These are phyloP conservation scores for Colletotrichum falcatum DNA, from an alignment of 2,329 filamentous ascomycete species.

Conservation along the genomic window DNA sequence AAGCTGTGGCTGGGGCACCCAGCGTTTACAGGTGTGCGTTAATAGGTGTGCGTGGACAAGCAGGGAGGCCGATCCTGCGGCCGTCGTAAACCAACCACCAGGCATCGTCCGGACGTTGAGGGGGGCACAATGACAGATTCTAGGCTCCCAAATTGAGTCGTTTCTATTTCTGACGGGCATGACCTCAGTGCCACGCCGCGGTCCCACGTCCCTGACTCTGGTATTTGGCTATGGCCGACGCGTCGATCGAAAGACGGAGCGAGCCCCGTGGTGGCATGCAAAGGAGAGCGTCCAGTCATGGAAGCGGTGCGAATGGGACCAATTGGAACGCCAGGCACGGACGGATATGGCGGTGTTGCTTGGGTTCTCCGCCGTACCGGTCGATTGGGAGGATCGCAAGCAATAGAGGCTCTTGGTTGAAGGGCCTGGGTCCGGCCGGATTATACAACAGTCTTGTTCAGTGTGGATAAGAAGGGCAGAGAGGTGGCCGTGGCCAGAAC, in stretches of 20 bases:
- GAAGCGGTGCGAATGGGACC: background rate
- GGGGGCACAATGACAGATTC: constrained; percentile 24
- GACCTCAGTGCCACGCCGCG: constrained; percentile 4
- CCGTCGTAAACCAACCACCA: constrained; percentile 29
- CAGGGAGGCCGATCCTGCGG: constrained; percentile 37
- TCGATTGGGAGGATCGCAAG: background rate
- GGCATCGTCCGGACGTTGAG: constrained; percentile 23
- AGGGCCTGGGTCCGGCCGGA: constrained; percentile 1
- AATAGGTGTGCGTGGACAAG: constrained; percentile 16
- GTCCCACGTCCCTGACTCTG: background rate
- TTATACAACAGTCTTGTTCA: background rate
- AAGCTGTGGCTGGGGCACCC: constrained; percentile 35
- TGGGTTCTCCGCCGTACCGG: constrained; percentile 1
- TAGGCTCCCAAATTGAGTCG: constrained; percentile 33
- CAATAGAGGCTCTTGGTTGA: constrained; percentile 3
- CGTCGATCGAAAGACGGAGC: background rate
- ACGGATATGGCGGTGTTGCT: background rate
- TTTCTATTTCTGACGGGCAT: constrained; percentile 33
- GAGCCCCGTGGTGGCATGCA: too few relatives aligned
- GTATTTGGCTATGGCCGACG: background rate
- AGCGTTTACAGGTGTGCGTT: constrained; percentile 10
- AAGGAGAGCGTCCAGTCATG: background rate
- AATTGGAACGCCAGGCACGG: background rate
- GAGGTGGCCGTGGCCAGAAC: background rate
- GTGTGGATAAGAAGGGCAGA: background rate